Base-by-base conservation (phyloP, 208 protist genomes). In the Trypanosoma caninum region DNA sequence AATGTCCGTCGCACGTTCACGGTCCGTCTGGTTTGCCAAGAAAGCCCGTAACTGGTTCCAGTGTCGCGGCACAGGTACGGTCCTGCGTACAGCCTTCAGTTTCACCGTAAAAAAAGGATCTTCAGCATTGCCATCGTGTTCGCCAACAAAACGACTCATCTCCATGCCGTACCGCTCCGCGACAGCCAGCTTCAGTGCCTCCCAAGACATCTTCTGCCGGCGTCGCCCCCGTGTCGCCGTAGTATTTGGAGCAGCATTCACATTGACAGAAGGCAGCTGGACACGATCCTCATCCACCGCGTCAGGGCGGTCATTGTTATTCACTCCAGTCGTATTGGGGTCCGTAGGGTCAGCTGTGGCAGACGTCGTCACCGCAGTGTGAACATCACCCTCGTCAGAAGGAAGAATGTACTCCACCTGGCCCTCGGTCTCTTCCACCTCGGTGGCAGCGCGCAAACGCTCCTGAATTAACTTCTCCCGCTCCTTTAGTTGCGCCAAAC, bases 41-140 rank as follows among this genome's bases (percentile, higher is more conserved):
- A 99, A 99, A 41, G 98, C 97, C 25, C 98, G 87, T 73, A 99
- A 99, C 61, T 97, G 80, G 46, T 68, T 76, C 98, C 99, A 99
- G 83, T 99, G 98, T 27, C 74, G 67, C n/a, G 98, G 98, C 57
- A 99, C 98, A 8, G 97, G 90, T 16, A 99, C 95, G 31, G 68
- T 90, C 48, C 77, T 72, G 22, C 68, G 71, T 37, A 90, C 80
- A 45, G 94, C 69, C 76, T 99, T 99, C 41, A 99, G 69, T 7
- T 82, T 57, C 11, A 99, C 90, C 0, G 99, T 97, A 40, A 99
- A 89, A 48, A 84, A 57, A 6, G 98, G 98, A 74, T 99, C 97
- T 14, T 78, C 57, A 10, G 97, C 77, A 61, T 97, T 99, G 34
- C 96, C 91, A 71, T 99, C 98, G 70, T 98, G 95, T 59, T 97